These are phyloP conservation scores for Diaporthe citri DNA, from an alignment of 2,329 filamentous ascomycete species.

Conservation along the genomic window DNA sequence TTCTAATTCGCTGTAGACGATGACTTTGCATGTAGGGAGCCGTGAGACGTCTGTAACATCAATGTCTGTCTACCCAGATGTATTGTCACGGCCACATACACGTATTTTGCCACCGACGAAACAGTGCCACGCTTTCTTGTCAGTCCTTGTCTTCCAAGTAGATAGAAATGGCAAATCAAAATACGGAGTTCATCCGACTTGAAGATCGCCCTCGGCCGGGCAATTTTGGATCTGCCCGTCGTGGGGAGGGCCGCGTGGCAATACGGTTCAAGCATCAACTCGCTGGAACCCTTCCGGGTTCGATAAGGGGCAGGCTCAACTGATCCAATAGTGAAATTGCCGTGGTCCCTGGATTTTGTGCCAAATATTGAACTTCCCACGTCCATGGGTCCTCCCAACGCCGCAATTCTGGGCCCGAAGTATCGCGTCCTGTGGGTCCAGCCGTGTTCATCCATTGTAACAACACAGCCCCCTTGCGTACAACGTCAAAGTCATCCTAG, in stretches of 20 bases:
- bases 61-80: background rate
- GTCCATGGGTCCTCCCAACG: background rate
- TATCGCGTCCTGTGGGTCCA: slow-evolving; percentile 6
- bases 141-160: background rate
- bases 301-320: background rate
- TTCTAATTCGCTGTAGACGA: background rate
- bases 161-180: background rate
- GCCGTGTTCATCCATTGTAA: background rate
- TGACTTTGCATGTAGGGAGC: background rate
- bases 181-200: background rate
- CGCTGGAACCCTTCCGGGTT: background rate
- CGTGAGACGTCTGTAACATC: background rate
- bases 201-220: background rate
- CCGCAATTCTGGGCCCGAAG: background rate
- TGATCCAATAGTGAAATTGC: background rate
- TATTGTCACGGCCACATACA: too few species aligned
- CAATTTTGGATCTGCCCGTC: background rate
- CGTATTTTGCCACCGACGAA: background rate
- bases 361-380: background rate
- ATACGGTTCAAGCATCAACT: background rate
- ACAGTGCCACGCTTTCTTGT: too few species aligned
- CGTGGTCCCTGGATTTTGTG: background rate
- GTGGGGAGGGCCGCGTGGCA: background rate
- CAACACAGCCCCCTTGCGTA: background rate
- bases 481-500: background rate